Evolutionary conservation across 176 grass and related monocot genomes (phyloP), one percentile per base, ranked within the genome.

Genomic region (Calamus simplicifolius): DNA sequence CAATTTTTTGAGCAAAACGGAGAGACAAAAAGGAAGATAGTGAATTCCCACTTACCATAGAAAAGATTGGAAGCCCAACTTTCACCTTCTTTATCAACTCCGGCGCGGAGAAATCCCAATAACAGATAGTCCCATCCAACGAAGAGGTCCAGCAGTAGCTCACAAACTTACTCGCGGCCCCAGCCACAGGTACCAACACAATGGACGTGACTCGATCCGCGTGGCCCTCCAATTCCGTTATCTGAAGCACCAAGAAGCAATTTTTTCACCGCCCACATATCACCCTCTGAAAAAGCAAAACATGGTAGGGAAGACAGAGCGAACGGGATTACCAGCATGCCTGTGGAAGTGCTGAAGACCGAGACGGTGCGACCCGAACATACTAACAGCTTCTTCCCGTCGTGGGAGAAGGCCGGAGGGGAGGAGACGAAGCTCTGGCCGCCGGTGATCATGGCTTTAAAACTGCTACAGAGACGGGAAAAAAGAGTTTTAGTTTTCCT

Each of bases 221-320:
- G 78, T 98, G 93, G 6, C 87, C 93, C 72, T 85, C 84, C 78
- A 98, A 76, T 78, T 98, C 93, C 59, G 81, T 73, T 14, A 89
- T 76, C 85, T 87, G 64, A 48, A 21, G 52, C 21, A 64, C 21
- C 27, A 66, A 58, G 19, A 56, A 48, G 5, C 3, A 6, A 43
- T 62, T 73, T 73, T 48, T 38, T 21, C 18, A 62, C 50, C 2
- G 55, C 27, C 4, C 18, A 27, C 25, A 19, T 17, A 18, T 6
- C 15, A 15, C n/a, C 27, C 23, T 5, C 13, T 4, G 2, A 18
- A 59, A 35, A 31, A n/a, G 5, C 3, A 18, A 4, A 30, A 23
- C 52, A 7, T 25, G 4, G 48, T 58, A 26, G n/a, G 18, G 5
- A 59, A 48, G n/a, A 13, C 35, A 26, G 17, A 18, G 27, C 19